phyloP scores from a whole-genome alignment of 345 rosid species.

The Gossypium thurberi region DNA sequence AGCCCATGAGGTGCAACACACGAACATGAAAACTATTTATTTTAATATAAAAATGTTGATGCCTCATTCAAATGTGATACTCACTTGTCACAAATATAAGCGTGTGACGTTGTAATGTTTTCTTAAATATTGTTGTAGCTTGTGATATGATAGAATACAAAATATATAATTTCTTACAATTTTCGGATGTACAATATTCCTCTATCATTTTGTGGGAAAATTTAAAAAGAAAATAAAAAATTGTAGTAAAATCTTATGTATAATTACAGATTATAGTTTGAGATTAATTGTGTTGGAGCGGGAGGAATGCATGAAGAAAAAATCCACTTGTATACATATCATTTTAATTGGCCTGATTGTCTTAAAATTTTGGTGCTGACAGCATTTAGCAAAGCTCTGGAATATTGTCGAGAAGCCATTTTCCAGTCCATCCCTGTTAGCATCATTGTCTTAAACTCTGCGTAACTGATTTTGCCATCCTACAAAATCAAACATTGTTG shows the following conservation, averaged over 20 bases:
- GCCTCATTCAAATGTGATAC: too few species aligned
- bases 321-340: background rate
- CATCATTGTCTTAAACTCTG: slow-evolving; percentile 91
- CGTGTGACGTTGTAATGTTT: too few species aligned
- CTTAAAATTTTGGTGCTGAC: slow-evolving; percentile 72
- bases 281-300: too few species aligned
- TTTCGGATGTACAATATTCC: background rate
- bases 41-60: too few species aligned
- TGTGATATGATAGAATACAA: too few species aligned
- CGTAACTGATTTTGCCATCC: slow-evolving; percentile 83
- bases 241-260: background rate
- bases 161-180: background rate
- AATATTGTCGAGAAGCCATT: slow-evolving; percentile 92
- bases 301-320: too few species aligned
- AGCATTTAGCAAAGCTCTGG: slow-evolving; percentile 77
- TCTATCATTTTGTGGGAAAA: background rate
- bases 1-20: too few species aligned
- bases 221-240: background rate
- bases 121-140: too few species aligned
- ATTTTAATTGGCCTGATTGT: slow-evolving; percentile 20
- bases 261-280: too few species aligned
- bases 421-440: slow-evolving; percentile 80
- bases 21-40: too few species aligned
- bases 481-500: slow-evolving; percentile 11
- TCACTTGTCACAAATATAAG: too few species aligned